phyloP scores from a whole-genome alignment of 768 basidiomycete species.

The Gloeophyllum trabeum region DNA sequence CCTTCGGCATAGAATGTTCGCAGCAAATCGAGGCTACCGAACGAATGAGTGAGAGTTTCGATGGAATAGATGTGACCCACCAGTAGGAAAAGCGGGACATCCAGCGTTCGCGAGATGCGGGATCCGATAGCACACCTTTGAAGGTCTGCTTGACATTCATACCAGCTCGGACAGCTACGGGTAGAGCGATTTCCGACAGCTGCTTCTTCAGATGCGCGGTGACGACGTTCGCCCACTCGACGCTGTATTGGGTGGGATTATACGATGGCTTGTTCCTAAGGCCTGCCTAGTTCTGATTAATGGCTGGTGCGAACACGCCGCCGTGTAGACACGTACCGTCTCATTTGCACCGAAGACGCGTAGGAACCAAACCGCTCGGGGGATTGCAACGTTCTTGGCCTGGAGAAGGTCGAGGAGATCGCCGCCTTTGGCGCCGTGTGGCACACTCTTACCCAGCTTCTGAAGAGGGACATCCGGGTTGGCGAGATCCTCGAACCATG shows the following conservation, averaged over 20 bases:
- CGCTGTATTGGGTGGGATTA: slow-evolving; percentile 72
- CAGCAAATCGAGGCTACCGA: slow-evolving; percentile 50
- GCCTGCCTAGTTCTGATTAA: slow-evolving; percentile 37
- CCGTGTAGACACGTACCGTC: slow-evolving; percentile 35
- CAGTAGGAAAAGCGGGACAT: slow-evolving; percentile 70
- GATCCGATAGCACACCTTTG: slow-evolving; percentile 68
- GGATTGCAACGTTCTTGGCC: slow-evolving; percentile 62
- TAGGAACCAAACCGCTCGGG: slow-evolving; percentile 81
- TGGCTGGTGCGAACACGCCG: neutral
- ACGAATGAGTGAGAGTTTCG: neutral
- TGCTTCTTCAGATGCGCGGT: slow-evolving; percentile 80
- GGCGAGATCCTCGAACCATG: slow-evolving; percentile 79
- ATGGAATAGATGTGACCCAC: slow-evolving; percentile 25
- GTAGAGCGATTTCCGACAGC: slow-evolving; percentile 65
- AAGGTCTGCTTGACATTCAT: slow-evolving; percentile 79
- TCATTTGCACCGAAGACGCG: slow-evolving; percentile 84
- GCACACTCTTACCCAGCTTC: slow-evolving; percentile 77
- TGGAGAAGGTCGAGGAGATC: slow-evolving; percentile 76
- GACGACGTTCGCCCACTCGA: slow-evolving; percentile 78
- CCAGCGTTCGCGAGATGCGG: slow-evolving; percentile 64
- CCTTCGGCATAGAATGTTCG: slow-evolving; percentile 74
- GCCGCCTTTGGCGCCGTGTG: slow-evolving; percentile 78
- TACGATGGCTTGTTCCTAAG: slow-evolving; percentile 70
- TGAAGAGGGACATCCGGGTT: slow-evolving; percentile 70
- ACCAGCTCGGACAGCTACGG: slow-evolving; percentile 65